Base-by-base conservation (phyloP, 768 basidiomycete genomes). In the Lactarius vividus region DNA sequence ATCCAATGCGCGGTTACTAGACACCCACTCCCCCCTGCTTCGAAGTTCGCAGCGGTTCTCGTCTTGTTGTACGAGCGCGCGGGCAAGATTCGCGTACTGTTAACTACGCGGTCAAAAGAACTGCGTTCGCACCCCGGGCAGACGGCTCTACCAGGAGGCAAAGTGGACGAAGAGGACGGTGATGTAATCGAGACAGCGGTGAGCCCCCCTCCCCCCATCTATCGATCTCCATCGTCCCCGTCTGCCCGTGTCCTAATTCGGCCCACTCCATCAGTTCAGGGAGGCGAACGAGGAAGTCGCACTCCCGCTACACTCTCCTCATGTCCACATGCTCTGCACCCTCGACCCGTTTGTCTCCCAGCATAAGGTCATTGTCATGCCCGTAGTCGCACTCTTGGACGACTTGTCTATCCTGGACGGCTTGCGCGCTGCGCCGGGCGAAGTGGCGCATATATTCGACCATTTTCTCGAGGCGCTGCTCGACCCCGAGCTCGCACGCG, bases 211-310 rank as follows among this genome's bases (percentile, higher is more conserved):
- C 37, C 8, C 9, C 10, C 57, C 37, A 39, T 39, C 20, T 5
- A 16, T 28, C 3, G 28, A 44, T 15, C 4, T 39, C 8, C 2
- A 6, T 1, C 26, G 31, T 31, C n/a, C n/a, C n/a, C n/a, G n/a
- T 56, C 20, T 46, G 54, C 28, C 5, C 13, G 26, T 49, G 46
- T 26, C 13, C 49, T n/a, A 23, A 28, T 16, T 39, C 39, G 10
- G 3, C 9, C 13, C 56, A 68, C 29, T 23, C n/a, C 4, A 58
- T 28, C 72, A 95, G 94, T 83, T 83, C 57, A 81, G 94, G 64
- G 94, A 96, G 76, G 94, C 94, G 0, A 74, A 85, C 62, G 94
- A 96, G 77, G 94, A 96, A 78, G 89, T 96, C 23, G 85, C 77
- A 1, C 79, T 96, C 2, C 87, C 91, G 0, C 73, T 85, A 2